Evolutionary conservation across 441 rosid species (phyloP), one percentile per base, ranked within the genome.

Genomic region (Pelargonium australe): DNA sequence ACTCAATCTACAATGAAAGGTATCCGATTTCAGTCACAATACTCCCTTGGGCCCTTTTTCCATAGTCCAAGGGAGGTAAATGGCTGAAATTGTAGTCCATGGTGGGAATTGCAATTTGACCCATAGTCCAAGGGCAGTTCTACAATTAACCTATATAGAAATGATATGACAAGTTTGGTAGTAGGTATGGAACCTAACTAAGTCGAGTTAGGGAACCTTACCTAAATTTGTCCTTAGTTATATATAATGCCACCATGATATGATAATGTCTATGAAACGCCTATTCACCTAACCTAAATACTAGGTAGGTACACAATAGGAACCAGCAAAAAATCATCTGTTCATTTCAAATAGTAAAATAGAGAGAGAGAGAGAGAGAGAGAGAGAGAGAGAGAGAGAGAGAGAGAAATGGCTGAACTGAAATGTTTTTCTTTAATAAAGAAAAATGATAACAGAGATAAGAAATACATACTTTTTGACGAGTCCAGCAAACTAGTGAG

Each of bases 401-500:
- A 41, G 44, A 41, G 0, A 47, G 13, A 0, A 16, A 13, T 49
- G 57, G 5, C 25, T 23, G 25, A 23, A 23, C 57, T 49, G 23
- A 9, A 14, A 53, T 6, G 44, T 53, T 40, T 13, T 53, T n/a
- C n/a, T n/a, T n/a, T n/a, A n/a, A n/a, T n/a, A n/a, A 13, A 13
- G 10, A 20, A 62, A 62, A 23, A 25, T 68, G 66, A 41, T 43
- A 34, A 4, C 28, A 17, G 31, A 31, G 47, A 51, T 34, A 64
- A 78, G 40, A 25, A 41, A 31, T 65, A 74, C 84, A 80, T 76
- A 87, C 92, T 71, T 87, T 85, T 70, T 87, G 92, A n/a, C 89
- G 83, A 66, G 87, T 85, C 89, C 92, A 87, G 45, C 88, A 85
- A 68, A 76, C 82, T 71, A 70, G 82, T 53, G 82, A 75, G 69